Percentiles rank a stretch among this genome's conserved stretches.
phyloP scores from a whole-genome alignment of 148 eudicot genomes.

The Fallopia convolvulus region DNA sequence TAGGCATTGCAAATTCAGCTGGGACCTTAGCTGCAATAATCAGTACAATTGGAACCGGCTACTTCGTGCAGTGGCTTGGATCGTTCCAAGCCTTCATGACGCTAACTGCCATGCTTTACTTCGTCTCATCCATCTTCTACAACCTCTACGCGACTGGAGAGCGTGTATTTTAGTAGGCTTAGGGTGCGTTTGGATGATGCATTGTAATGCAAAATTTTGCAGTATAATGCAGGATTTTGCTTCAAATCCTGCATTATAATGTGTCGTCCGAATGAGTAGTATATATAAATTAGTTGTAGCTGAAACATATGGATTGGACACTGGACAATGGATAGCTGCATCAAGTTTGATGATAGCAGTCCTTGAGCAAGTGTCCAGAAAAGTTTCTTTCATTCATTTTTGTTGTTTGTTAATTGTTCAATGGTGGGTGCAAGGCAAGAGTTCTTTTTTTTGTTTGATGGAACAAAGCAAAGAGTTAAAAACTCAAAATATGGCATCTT shows the following conservation, averaged over 20 bases:
- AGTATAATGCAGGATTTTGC: too few relatives aligned
- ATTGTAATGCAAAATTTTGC: too few relatives aligned
- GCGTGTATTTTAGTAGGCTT: conserved; percentile 39
- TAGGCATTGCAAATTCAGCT: conserved; percentile 84
- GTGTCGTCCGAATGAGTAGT: background rate
- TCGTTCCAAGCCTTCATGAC: conserved; percentile 87
- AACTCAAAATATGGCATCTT: background rate
- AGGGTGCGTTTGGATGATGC: too few relatives aligned
- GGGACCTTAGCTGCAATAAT: conserved; percentile 92
- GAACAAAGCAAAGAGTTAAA: background rate
- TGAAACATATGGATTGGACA: background rate
- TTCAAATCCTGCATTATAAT: too few relatives aligned
- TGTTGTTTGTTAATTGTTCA: background rate
- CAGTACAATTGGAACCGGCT: conserved; percentile 86
- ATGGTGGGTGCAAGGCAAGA: background rate
- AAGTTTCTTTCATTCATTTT: background rate
- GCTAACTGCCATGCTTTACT: conserved; percentile 77
- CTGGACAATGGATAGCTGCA: background rate
- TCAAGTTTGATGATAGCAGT: background rate
- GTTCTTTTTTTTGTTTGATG: too few relatives aligned
- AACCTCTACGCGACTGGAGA: conserved; percentile 76
- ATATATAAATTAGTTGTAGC: background rate
- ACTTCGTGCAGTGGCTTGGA: conserved; percentile 89
- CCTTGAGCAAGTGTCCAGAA: background rate
- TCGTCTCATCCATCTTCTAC: conserved; percentile 60